Evolutionary conservation across 495 filamentous ascomycete genomes (phyloP), one percentile per base, ranked within the genome.

Genomic region (Rhizodiscina lignyota): DNA sequence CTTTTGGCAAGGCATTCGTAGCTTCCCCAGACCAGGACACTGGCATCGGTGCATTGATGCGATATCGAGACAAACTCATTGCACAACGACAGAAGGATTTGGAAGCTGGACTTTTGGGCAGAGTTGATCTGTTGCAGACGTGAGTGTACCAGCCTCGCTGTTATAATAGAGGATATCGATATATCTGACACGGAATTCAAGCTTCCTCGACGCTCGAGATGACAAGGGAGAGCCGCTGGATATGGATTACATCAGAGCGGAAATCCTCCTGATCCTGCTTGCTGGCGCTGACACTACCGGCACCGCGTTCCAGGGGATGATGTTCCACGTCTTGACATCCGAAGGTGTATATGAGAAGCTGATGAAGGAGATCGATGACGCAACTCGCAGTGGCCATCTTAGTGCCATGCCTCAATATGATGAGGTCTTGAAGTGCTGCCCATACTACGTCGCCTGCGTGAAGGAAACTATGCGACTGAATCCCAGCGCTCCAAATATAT

Each of bases 281-380:
- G 74, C 73, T 2, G 73, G 72, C n/a, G 66, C 72, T 5, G 77
- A 83, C 40, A 76, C 75, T 8, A 72, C 67, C 0, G 66, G 69
- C 0, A 70, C 65, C 1, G 57, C 65, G 5, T 63, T 80, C 45
- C 61, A 62, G 31, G 63, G 60, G 1, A 56, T 70, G 27, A 50
- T 79, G 29, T 42, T 61, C 17, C 64, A 68, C 41, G 50, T 79
- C 17, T 43, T 77, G 10, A 54, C 52, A 4, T 55, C 62, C 32
- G 56, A 60, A 0, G 22, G 33, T 0, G 53, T 60, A 0, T 76
- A 74, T 47, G 46, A 55, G 4, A 62, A 55, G 27, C 59, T 81
- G 32, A 63, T 71, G 54, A 44, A 47, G 18, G 75, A 80, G 38
- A 67, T 80, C 28, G 65, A 70, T 33, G 21, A 32, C 5, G 60